Conservation (phyloP, 176 grass and related monocot genomes). For the Themeda triandra region DNA sequence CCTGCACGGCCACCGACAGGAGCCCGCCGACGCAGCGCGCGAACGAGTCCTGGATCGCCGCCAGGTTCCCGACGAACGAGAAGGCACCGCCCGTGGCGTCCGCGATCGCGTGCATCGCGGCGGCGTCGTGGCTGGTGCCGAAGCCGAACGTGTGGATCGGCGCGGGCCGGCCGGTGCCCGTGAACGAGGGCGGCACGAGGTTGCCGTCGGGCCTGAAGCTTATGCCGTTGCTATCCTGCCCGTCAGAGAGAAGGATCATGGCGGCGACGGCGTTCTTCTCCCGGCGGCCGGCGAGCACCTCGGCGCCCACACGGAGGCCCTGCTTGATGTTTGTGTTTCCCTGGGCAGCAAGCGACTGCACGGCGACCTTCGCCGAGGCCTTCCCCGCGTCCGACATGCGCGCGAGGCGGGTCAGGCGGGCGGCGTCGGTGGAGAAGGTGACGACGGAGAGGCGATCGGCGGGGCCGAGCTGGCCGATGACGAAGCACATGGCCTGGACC, state of each 20-base stretch:
- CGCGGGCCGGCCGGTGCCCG: no score
- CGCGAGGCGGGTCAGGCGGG: neutral
- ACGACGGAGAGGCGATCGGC: neutral
- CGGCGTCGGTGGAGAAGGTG: neutral
- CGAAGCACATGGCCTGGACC: neutral
- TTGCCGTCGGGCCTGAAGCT: accelerated
- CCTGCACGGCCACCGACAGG: conserved; percentile 47
- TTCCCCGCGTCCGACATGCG: neutral
- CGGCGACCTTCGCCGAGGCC: neutral
- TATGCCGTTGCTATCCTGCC: neutral
- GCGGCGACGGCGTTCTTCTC: neutral
- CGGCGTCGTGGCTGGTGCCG: neutral
- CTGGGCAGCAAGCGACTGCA: neutral
- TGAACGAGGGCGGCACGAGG: neutral
- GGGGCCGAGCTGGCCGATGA: conserved; percentile 1
- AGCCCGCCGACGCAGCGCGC: conserved; percentile 70
- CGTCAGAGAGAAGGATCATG: neutral
- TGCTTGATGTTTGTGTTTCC: neutral
- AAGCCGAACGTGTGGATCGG: conserved; percentile 8
- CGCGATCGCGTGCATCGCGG: conserved; percentile 44
- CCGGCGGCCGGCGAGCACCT: neutral
- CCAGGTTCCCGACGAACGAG: conserved; percentile 47
- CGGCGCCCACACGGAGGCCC: neutral
- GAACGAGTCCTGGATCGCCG: conserved; percentile 53
- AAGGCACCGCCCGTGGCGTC: conserved; percentile 51